phyloP scores from a whole-genome alignment of 768 basidiomycete species.

The Trametes villosa region DNA sequence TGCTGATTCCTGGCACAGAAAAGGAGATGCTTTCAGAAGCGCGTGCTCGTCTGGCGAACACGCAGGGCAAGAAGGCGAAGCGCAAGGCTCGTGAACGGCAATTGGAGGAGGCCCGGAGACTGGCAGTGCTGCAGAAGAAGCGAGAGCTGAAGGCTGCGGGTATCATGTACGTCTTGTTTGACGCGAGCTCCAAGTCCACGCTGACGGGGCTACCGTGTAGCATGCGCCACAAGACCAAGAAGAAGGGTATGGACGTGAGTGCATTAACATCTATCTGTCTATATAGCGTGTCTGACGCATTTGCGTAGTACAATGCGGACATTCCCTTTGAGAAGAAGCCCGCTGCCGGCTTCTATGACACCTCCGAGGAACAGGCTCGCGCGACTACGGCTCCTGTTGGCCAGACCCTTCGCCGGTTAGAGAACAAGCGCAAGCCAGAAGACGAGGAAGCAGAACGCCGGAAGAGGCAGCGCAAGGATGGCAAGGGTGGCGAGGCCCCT shows the following conservation, averaged over 20 bases:
- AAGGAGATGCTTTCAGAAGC: slow-evolving; percentile 99
- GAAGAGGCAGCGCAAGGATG: slow-evolving; percentile 78
- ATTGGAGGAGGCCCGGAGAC: slow-evolving; percentile 90
- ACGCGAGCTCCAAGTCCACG: neutral
- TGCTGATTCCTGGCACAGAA: slow-evolving; percentile 51
- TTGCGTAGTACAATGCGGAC: slow-evolving; percentile 90
- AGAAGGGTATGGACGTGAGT: slow-evolving; percentile 96
- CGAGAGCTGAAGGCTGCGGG: slow-evolving; percentile 97
- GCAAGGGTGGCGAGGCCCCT: slow-evolving; percentile 57
- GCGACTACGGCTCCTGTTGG: slow-evolving; percentile 88
- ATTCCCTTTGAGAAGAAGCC: slow-evolving; percentile 99
- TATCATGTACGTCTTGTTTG: slow-evolving; percentile 61
- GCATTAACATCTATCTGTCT: neutral
- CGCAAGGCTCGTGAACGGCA: slow-evolving; percentile 97
- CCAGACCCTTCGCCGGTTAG: slow-evolving; percentile 86
- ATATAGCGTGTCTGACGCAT: slow-evolving; percentile 13
- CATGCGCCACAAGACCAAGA: slow-evolving; percentile 92
- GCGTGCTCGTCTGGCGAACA: slow-evolving; percentile 95
- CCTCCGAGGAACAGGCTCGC: slow-evolving; percentile 89
- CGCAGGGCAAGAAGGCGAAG: slow-evolving; percentile 99
- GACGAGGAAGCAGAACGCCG: slow-evolving; percentile 92
- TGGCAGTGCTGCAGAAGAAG: slow-evolving; percentile 97
- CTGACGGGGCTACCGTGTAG: slow-evolving; percentile 41
- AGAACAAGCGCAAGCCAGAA: slow-evolving; percentile 94
- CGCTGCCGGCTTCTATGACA: slow-evolving; percentile 96